Conservation (phyloP, 352 stramenopile species). For the Halophytophthora batemanensis region DNA sequence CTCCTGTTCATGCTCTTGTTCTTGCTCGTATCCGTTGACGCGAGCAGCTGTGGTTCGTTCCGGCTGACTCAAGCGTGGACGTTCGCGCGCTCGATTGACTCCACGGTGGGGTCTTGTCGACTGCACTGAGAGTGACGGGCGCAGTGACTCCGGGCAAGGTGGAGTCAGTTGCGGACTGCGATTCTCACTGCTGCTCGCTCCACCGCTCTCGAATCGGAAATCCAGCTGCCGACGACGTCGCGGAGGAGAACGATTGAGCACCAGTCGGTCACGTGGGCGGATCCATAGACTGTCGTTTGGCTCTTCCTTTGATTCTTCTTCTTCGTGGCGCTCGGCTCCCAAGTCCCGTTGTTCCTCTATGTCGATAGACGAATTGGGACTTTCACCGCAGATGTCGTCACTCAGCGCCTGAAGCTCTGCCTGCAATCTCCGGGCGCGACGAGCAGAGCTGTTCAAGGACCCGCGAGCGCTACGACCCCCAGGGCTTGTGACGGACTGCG, state of each 20-base stretch:
- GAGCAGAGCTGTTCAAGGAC: constrained; percentile 7
- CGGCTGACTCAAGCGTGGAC: constrained; percentile 16
- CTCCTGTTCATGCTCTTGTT: constrained; percentile 28
- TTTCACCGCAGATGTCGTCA: constrained; percentile 60
- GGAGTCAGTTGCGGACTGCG: constrained; percentile 13
- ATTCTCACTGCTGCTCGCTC: constrained; percentile 4
- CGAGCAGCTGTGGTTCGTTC: constrained; percentile 20
- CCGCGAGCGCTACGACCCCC: constrained; percentile 5
- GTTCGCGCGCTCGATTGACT: constrained; percentile 13
- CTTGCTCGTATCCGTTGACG: constrained; percentile 27
- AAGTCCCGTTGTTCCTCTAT: constrained; percentile 10
- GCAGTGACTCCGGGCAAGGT: constrained; percentile 4
- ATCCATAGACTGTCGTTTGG: constrained; percentile 4
- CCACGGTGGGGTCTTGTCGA: constrained; percentile 12
- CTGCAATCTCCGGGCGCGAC: constrained; percentile 4
- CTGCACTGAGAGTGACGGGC: constrained; percentile 13
- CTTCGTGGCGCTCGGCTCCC: constrained; percentile 7
- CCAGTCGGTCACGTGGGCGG: constrained; percentile 3
- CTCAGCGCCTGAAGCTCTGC: constrained; percentile 3
- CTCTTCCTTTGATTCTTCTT: constrained; percentile 24
- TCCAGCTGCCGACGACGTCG: constrained; percentile 34
- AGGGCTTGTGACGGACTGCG: constrained; percentile 7
- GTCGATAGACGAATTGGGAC: constrained; percentile 32
- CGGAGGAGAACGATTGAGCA: constrained; percentile 9
- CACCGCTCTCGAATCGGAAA: constrained; percentile 25